phyloP scores from a whole-genome alignment of 2,329 filamentous ascomycete species.

The Rhexocercosporidium sp. region DNA sequence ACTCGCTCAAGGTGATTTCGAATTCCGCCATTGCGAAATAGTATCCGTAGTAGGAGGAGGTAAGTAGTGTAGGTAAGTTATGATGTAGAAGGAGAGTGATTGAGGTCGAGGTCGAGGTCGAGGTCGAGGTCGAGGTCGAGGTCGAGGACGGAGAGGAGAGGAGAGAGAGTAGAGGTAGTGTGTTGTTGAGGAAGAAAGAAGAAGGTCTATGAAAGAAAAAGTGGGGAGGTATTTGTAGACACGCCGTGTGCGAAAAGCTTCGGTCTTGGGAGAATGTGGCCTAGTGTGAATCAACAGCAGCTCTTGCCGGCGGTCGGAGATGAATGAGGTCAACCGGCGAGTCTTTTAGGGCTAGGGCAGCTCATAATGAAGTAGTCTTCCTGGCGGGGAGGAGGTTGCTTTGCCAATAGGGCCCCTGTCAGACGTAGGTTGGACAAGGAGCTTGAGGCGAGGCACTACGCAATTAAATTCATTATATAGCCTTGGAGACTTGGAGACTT shows the following conservation, averaged over 20 bases:
- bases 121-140: not conserved
- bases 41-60: not conserved
- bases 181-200: not conserved
- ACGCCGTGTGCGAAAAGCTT: not conserved
- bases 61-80: not conserved
- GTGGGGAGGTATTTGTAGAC: not conserved
- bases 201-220: not conserved
- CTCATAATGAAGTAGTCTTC: not conserved
- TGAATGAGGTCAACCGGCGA: not conserved
- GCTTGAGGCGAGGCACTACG: not conserved
- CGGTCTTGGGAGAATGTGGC: not conserved
- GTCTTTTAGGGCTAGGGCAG: not conserved
- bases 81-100: not conserved
- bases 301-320: not conserved
- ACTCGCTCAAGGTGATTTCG: not conserved
- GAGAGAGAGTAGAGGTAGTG: not conserved
- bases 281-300: not conserved
- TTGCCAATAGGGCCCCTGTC: not conserved
- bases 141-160: no score
- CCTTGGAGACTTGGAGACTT: not conserved
- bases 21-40: not conserved
- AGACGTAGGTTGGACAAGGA: not conserved
- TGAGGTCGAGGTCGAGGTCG: not conserved
- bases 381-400: not conserved
- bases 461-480: not conserved